Evolutionary conservation across 805 yeast genomes (phyloP).

Genomic region (Lachancea waltii): DNA sequence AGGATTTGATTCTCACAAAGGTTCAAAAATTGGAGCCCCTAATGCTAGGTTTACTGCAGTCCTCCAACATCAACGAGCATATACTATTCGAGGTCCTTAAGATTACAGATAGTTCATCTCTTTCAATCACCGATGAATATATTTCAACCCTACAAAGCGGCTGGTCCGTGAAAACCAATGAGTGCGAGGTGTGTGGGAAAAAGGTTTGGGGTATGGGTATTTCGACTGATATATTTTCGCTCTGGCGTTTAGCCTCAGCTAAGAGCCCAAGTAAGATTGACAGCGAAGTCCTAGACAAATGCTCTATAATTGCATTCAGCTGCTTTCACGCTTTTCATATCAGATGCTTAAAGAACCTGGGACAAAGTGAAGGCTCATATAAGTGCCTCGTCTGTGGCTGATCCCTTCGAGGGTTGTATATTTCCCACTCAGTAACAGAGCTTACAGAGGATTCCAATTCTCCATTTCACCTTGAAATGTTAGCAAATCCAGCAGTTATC

Average conservation of each 20-base stretch:
- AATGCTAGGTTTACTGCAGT: constrained; percentile 54
- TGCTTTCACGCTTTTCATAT: too few relatives aligned
- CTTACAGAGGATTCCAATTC: neutral
- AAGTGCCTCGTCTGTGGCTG: too few relatives aligned
- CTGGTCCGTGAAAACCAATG: constrained; percentile 50
- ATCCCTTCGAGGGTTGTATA: too few relatives aligned
- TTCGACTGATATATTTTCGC: constrained; percentile 40
- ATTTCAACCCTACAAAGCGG: constrained; percentile 46
- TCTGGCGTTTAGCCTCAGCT: too few relatives aligned
- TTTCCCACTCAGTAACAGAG: constrained; percentile 52
- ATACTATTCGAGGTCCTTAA: constrained; percentile 45
- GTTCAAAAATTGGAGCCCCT: constrained; percentile 54
- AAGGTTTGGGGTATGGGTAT: constrained; percentile 64
- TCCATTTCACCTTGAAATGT: neutral
- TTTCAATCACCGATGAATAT: constrained; percentile 39
- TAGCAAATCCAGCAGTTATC: constrained; percentile 4
- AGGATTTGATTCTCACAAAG: constrained; percentile 43
- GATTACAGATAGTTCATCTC: constrained; percentile 53
- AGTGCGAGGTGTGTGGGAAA: constrained; percentile 75
- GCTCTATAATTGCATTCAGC: too few relatives aligned
- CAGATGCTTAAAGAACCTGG: too few relatives aligned
- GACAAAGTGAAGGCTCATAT: too few relatives aligned
- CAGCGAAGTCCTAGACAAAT: too few relatives aligned
- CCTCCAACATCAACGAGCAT: constrained; percentile 58
- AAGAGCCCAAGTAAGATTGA: too few relatives aligned